phyloP scores from a whole-genome alignment of 805 yeast genomes.

The Vanderwaltozyma yarrowii region DNA sequence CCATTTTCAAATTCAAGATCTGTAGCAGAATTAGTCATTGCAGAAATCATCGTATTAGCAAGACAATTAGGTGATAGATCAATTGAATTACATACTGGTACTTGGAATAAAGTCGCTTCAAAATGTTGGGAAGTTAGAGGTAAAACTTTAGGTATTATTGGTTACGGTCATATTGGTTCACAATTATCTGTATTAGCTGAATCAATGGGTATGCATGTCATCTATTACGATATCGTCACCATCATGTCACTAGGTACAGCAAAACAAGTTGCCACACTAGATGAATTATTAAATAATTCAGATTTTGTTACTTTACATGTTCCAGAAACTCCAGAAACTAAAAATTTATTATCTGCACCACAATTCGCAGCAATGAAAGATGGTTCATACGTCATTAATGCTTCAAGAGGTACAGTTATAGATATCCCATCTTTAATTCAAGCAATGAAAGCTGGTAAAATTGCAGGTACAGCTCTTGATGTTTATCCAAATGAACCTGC shows the following conservation, averaged over 20 bases:
- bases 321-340: conserved; percentile 89
- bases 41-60: conserved; percentile 86
- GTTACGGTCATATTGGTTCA: conserved; percentile 97
- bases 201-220: conserved; percentile 93
- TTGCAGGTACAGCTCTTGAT: conserved; percentile 96
- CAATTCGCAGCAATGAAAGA: conserved; percentile 95
- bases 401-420: conserved; percentile 95
- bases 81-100: conserved; percentile 88
- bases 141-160: conserved; percentile 91
- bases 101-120: conserved; percentile 93
- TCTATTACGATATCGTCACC: conserved; percentile 84
- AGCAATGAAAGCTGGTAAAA: conserved; percentile 85
- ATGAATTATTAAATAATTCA: conserved; percentile 67
- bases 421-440: conserved; percentile 89
- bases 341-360: conserved; percentile 77
- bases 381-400: conserved; percentile 89
- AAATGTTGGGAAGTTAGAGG: conserved; percentile 99
- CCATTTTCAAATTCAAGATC: conserved; percentile 98
- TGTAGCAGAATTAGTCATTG: conserved; percentile 94
- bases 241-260: conserved; percentile 97
- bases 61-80: conserved; percentile 97
- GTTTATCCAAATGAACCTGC: conserved; percentile 97
- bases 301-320: conserved; percentile 93
- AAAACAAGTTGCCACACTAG: conserved; percentile 76
- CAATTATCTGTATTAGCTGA: conserved; percentile 96